A percentile compares a stretch with the other conserved stretches of the same genome.
phyloP scores from a whole-genome alignment of 257 asterid genomes.

The Nicotiana noctiflora region DNA sequence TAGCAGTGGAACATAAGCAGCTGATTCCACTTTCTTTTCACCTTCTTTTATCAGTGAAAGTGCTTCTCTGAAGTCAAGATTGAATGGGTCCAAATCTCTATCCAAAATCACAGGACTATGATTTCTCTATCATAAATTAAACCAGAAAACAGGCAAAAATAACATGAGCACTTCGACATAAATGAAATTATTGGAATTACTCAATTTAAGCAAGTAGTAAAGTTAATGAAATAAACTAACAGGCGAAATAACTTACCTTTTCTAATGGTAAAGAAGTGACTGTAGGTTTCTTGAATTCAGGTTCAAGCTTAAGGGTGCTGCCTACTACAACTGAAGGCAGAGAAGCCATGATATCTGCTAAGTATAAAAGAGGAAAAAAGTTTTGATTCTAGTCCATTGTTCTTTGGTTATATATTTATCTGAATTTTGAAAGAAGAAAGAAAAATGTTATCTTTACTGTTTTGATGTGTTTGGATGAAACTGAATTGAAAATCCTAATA shows the following conservation, averaged over 20 bases:
- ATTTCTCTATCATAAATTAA: conserved; percentile 31
- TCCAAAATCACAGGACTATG: conserved; percentile 34
- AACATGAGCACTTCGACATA: background rate
- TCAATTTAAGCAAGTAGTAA: too few species aligned
- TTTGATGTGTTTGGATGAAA: conserved; percentile 42
- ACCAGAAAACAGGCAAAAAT: background rate
- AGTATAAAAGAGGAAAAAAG: background rate
- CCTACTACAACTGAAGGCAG: conserved; percentile 53
- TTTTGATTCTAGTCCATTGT: background rate
- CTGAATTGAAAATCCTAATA: conserved; percentile 14
- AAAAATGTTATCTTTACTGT: conserved; percentile 28
- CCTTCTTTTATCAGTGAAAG: conserved; percentile 30
- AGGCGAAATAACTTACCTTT: conserved; percentile 36
- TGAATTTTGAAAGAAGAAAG: background rate
- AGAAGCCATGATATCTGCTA: conserved; percentile 57
- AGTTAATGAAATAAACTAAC: background rate
- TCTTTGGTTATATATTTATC: background rate
- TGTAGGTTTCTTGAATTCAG: conserved; percentile 42
- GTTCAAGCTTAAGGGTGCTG: conserved; percentile 61
- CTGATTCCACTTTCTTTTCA: conserved; percentile 35
- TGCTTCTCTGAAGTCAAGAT: conserved; percentile 45
- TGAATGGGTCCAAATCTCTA: conserved; percentile 27
- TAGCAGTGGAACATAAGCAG: conserved; percentile 57
- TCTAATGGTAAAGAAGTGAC: conserved; percentile 44
- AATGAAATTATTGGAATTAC: too few species aligned